These are phyloP conservation scores for Paratinospora sagittata DNA, from an alignment of 164 flowering plant genomes.

Conservation along the genomic window DNA sequence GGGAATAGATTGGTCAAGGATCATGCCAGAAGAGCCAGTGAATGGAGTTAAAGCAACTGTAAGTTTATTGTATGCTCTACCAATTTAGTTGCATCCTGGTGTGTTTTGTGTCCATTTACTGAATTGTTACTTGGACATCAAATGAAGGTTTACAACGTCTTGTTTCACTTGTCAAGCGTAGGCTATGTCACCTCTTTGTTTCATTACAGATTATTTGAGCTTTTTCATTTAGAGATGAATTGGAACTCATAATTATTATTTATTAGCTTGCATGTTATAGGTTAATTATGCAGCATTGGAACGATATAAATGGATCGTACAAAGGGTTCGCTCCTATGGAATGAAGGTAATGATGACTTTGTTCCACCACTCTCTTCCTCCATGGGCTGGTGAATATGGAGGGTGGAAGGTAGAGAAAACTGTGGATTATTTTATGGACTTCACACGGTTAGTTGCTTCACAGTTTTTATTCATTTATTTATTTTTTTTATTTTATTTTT, in stretches of 20 bases:
- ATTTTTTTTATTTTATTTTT: background rate
- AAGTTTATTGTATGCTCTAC: slow-evolving; percentile 22
- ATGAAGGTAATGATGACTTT: slow-evolving; percentile 98
- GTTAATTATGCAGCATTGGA: slow-evolving; percentile 90
- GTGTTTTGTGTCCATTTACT: background rate
- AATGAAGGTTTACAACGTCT: background rate
- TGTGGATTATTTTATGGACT: slow-evolving; percentile 84
- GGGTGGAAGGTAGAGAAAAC: slow-evolving; percentile 98
- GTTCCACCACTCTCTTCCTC: slow-evolving; percentile 97
- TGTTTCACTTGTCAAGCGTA: background rate
- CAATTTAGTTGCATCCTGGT: background rate
- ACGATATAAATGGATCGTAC: slow-evolving; percentile 87
- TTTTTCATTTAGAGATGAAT: background rate
- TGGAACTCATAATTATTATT: background rate
- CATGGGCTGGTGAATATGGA: slow-evolving; percentile 98
- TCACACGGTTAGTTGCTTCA: slow-evolving; percentile 54
- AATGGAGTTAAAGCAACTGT: slow-evolving; percentile 58
- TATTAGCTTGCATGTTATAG: slow-evolving; percentile 26
- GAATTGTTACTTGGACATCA: background rate
- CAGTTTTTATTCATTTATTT: background rate
- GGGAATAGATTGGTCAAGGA: slow-evolving; percentile 95
- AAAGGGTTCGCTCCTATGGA: slow-evolving; percentile 72
- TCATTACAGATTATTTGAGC: background rate
- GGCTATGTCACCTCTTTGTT: background rate
- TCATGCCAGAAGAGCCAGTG: slow-evolving; percentile 83